Conservation (phyloP, 345 rosid genomes). For the Anastatica hierochuntica region DNA sequence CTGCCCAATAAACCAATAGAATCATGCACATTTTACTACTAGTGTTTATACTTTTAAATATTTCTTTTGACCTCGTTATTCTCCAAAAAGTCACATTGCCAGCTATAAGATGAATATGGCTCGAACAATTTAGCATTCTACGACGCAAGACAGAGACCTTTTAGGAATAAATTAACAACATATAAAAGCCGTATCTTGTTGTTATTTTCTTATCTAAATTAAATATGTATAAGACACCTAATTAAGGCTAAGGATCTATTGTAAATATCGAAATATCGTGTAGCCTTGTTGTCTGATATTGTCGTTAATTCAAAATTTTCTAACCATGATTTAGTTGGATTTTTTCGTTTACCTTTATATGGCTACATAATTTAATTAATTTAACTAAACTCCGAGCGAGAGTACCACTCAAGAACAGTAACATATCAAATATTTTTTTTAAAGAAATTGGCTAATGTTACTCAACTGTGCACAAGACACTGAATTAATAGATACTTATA, state of each 20-base stretch:
- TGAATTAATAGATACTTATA: not conserved
- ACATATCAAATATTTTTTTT: not conserved
- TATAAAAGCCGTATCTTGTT: constrained; percentile 9
- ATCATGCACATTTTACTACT: constrained; percentile 4
- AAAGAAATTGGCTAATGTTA: not conserved
- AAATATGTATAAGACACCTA: not conserved
- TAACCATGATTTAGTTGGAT: not conserved
- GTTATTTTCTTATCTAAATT: constrained; percentile 3
- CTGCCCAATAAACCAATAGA: constrained; percentile 16
- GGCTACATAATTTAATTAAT: not conserved
- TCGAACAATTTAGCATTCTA: constrained; percentile 7
- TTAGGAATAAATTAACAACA: not conserved
- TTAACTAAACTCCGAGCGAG: not conserved
- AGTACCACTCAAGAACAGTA: not conserved
- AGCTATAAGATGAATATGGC: constrained; percentile 5
- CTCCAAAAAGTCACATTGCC: constrained; percentile 19
- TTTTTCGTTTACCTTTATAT: not conserved
- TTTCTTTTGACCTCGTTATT: constrained; percentile 22
- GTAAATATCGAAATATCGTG: constrained; percentile 3
- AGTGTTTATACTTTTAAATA: not conserved
- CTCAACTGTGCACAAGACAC: not conserved
- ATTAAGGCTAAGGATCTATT: constrained; percentile 14
- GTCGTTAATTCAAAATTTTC: not conserved
- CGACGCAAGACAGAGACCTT: constrained; percentile 5
- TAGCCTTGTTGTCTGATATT: constrained; percentile 1